Conservation (phyloP, 768 basidiomycete genomes). For the Boletus pseudo-olivaceus region DNA sequence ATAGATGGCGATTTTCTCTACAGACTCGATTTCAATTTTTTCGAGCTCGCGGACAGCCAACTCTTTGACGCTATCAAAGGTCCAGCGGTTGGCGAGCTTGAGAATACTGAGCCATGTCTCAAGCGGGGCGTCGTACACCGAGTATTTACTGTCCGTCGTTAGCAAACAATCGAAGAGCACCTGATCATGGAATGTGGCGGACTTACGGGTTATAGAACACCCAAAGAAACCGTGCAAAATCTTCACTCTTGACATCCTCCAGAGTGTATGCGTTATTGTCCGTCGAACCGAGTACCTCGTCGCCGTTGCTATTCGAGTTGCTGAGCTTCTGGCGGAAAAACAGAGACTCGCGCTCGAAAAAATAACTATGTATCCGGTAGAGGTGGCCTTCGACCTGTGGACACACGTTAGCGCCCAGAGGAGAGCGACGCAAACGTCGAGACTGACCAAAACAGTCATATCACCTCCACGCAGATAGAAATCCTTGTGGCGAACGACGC, state of each 20-base stretch:
- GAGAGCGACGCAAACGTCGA: neutral
- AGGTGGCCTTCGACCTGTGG: conserved; percentile 53
- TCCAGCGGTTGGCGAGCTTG: conserved; percentile 37
- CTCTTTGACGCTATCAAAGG: conserved; percentile 38
- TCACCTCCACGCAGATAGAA: conserved; percentile 62
- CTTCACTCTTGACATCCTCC: conserved; percentile 40
- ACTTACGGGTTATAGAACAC: conserved; percentile 63
- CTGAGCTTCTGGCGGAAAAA: conserved; percentile 41
- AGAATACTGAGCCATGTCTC: conserved; percentile 43
- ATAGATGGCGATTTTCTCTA: conserved; percentile 39
- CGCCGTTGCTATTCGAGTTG: conserved; percentile 27
- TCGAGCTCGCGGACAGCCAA: conserved; percentile 40
- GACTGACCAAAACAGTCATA: conserved; percentile 51
- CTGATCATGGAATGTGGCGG: neutral
- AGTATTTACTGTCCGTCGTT: conserved; percentile 31
- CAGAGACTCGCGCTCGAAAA: conserved; percentile 59
- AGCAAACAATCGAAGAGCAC: neutral
- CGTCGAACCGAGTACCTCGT: conserved; percentile 33
- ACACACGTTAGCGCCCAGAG: conserved; percentile 10
- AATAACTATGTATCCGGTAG: conserved; percentile 58
- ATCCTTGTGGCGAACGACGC: conserved; percentile 35
- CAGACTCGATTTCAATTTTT: conserved; percentile 32
- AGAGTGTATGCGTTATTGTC: conserved; percentile 45
- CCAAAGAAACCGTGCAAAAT: conserved; percentile 57
- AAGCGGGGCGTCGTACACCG: conserved; percentile 36